A percentile compares a stretch with the other conserved stretches of the same genome.
Conservation (phyloP, 306 rosid genomes). For the Purshia tridentata region DNA sequence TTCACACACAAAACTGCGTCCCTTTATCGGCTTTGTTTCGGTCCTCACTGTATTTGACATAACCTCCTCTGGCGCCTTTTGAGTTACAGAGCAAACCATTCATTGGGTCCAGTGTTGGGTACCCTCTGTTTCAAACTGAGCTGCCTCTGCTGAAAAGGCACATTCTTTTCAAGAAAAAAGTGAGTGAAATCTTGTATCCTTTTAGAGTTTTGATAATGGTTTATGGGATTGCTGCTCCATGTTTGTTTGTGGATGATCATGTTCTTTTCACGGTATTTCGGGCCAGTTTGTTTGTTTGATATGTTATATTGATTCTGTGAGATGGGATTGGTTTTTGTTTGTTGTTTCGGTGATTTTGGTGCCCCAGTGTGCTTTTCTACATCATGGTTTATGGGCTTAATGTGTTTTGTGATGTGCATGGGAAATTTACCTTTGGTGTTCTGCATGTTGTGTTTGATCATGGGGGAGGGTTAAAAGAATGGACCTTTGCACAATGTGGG, state of each 20-base stretch:
- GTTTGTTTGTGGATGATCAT: constrained; percentile 10
- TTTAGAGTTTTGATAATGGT: background rate
- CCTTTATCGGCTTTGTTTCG: background rate
- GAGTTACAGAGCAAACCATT: background rate
- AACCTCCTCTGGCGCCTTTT: background rate
- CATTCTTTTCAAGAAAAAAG: background rate
- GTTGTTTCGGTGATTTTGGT: background rate
- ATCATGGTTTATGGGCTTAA: constrained; percentile 12
- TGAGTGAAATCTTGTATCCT: background rate
- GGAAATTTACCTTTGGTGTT: constrained; percentile 30
- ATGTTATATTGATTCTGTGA: background rate
- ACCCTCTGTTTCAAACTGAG: constrained; percentile 14
- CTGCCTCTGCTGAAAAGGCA: background rate
- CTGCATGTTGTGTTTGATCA: constrained; percentile 41
- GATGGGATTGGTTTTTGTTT: background rate
- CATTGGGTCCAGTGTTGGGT: background rate
- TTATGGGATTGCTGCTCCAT: constrained; percentile 11
- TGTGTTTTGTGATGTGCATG: constrained; percentile 26
- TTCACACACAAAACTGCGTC: background rate
- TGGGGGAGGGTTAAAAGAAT: constrained; percentile 21
- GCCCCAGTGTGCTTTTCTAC: background rate
- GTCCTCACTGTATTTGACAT: background rate
- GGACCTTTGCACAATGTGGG: constrained; percentile 47
- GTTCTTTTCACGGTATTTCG: background rate
- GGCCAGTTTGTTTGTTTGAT: background rate